Evolutionary conservation across 148 eudicot genomes (phyloP), one percentile per base, ranked within the genome.

Genomic region (Rhododendron simsii): DNA sequence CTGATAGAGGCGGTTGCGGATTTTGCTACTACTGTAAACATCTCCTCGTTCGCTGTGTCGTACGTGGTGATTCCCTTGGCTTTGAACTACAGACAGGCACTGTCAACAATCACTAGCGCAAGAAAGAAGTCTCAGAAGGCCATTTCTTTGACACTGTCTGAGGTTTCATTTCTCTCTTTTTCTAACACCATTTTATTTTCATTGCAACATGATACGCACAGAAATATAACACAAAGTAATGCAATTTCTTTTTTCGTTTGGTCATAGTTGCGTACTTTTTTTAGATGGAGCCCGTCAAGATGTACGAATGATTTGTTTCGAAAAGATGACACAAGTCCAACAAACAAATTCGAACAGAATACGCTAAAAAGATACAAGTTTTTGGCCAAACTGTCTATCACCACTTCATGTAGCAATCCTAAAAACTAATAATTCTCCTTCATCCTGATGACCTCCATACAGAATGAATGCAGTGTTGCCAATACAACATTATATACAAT

Each of bases 51-150:
- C 69, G 53, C 48, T 28, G 80, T 90, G 55, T 81, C 91, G 0
- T 89, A 89, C 41, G 39, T 89, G 63, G 86, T 88, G 30, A 83
- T 89, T 73, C 91, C 91, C 65, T 87, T 86, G 30, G 87, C 91
- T 26, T 57, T 87, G 73, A 87, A 86, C 86, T 87, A 82, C 33
- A 80, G 88, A 81, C 78, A 28, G 9, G 87, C 81, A 4, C 7
- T 83, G 41, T 53, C 82, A 51, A 50, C 90, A 14, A 71, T 90
- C 3, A 1, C 75, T 81, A 65, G 88, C 3, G 85, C 90, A 21
- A 79, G 81, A 55, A 83, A 86, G 57, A 90, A 87, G 88, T 75
- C 85, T 5, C 78, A 67, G 20, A 84, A 82, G 35, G 85, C 90
- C 18, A 73, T 88, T 65, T 90, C 91, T 16, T 69, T 90, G 37